Percentiles rank a stretch among this genome's conserved stretches.
Conservation (phyloP, 257 asterid species). For the Solanum pimpinellifolium region DNA sequence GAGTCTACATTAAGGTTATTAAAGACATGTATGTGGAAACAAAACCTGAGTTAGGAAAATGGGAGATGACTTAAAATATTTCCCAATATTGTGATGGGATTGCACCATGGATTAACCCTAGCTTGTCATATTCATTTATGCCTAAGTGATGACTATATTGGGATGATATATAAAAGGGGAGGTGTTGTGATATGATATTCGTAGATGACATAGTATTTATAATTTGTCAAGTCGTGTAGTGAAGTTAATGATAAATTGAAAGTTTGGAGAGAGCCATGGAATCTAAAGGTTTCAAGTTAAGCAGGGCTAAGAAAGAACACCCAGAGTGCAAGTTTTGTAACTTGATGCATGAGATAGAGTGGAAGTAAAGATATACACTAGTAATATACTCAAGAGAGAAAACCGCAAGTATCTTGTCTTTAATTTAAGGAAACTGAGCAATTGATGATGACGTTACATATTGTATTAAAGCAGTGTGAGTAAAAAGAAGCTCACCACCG, state of each 20-base stretch:
- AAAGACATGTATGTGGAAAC: neutral
- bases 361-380: neutral
- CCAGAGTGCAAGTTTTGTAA: neutral
- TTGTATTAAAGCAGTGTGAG: too few relatives aligned
- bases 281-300: neutral
- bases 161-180: too few relatives aligned
- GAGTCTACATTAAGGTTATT: neutral
- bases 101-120: neutral
- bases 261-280: neutral
- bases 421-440: neutral
- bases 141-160: neutral
- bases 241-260: neutral
- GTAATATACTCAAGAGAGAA: neutral
- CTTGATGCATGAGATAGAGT: neutral
- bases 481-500: too few relatives aligned
- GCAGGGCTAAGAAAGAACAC: neutral
- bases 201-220: too few relatives aligned
- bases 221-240: neutral
- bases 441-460: neutral
- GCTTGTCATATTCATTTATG: neutral
- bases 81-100: too few relatives aligned
- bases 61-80: neutral
- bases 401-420: neutral
- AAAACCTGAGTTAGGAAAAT: neutral
- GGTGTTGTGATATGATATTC: neutral